These are phyloP conservation scores for Candida xyloterini DNA, from an alignment of 805 yeast genomes.

Conservation along the genomic window DNA sequence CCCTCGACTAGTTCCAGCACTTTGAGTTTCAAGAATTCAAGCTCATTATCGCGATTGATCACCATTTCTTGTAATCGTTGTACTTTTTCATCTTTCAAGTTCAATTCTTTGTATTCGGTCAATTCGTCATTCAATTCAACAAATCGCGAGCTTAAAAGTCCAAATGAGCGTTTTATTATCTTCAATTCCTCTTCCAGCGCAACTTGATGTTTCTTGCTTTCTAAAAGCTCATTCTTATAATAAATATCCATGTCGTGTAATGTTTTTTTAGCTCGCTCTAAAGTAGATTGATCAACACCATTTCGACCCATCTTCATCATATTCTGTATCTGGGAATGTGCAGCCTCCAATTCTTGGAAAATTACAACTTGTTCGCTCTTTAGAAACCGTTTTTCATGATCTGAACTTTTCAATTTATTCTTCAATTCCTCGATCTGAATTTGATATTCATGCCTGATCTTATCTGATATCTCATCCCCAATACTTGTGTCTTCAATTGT, in stretches of 20 bases:
- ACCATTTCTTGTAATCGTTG: constrained; percentile 10
- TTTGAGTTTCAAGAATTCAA: not conserved
- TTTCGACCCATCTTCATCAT: not conserved
- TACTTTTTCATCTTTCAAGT: not conserved
- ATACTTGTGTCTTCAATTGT: too few relatives aligned
- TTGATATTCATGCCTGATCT: too few relatives aligned
- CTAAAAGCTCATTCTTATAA: constrained; percentile 4
- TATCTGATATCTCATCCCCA: not conserved
- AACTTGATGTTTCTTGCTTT: not conserved
- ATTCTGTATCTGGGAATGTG: constrained; percentile 11
- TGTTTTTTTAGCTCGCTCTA: constrained; percentile 4
- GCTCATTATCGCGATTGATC: constrained; percentile 14
- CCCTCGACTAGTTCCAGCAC: not conserved
- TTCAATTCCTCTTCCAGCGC: not conserved
- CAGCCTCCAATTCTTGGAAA: constrained; percentile 15
- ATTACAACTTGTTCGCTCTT: constrained; percentile 14
- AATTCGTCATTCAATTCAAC: constrained; percentile 11
- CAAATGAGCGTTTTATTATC: constrained; percentile 13
- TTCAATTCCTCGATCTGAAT: not conserved
- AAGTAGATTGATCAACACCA: not conserved
- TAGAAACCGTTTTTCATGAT: constrained; percentile 2
- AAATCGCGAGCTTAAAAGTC: constrained; percentile 11
- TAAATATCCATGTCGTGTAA: constrained; percentile 11
- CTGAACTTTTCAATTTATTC: not conserved
- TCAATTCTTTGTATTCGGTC: constrained; percentile 7